phyloP scores from a whole-genome alignment of 148 eudicot genomes.

The Hydrangea macrophylla region DNA sequence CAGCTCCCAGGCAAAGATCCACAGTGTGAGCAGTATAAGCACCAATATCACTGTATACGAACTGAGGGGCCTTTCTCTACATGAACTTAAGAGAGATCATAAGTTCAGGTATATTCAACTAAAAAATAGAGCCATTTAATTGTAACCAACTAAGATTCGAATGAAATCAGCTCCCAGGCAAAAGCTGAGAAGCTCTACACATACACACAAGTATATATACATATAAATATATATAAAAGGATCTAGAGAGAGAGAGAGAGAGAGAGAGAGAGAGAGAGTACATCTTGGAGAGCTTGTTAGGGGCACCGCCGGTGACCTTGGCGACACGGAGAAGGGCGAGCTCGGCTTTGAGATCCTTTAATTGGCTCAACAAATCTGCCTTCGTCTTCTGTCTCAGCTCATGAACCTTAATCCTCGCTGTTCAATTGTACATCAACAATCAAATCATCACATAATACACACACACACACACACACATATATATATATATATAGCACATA shows the following conservation, averaged over 20 bases:
- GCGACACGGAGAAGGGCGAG: slow-evolving; percentile 77
- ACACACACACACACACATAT: neutral
- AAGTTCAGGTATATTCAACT: no score
- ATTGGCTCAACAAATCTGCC: slow-evolving; percentile 46
- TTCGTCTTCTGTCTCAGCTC: slow-evolving; percentile 66
- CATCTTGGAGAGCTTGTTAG: slow-evolving; percentile 88
- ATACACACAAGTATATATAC: neutral
- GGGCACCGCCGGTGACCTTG: slow-evolving; percentile 85
- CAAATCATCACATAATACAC: neutral
- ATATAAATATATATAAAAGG: neutral
- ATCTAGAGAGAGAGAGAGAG: neutral
- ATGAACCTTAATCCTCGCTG: slow-evolving; percentile 76
- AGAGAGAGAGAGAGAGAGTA: slow-evolving; percentile 16
- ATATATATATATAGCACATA: slow-evolving; percentile 3
- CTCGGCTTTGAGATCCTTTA: slow-evolving; percentile 73
- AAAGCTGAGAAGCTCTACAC: neutral
- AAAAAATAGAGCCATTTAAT: no score
- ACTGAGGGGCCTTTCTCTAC: no score
- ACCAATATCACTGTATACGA: no score
- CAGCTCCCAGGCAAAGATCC: neutral
- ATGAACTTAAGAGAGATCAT: no score
- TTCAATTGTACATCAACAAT: neutral
- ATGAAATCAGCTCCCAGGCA: no score
- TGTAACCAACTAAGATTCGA: no score
- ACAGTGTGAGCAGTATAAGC: neutral